Evolutionary conservation across 2,329 filamentous ascomycete genomes (phyloP), one percentile per base, ranked within the genome.

Genomic region (Shiraia bambusicola): DNA sequence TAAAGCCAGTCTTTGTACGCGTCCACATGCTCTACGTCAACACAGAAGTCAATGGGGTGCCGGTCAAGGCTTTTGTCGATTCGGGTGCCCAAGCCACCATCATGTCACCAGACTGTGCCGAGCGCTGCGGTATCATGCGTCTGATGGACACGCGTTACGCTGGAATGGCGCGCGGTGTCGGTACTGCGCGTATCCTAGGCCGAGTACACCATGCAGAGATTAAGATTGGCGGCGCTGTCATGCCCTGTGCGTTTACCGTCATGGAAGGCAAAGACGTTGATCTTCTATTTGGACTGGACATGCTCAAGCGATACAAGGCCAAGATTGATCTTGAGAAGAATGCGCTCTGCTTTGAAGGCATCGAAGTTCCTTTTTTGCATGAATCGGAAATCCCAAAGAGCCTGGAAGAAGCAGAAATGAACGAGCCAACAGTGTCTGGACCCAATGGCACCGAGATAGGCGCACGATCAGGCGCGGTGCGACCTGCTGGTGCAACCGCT

Each of bases 261-360:
- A 98, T 98, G 93, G 93, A 98, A 72, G 93, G 93, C 52, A 98
- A 97, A 71, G 84, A 89, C 37, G 93, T 98, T 16, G 93, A 97
- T 66, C 77, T 98, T 13, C 79, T 98, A 2, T 81, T 98, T 10
- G 93, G 93, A 3, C 75, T 98, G 29, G 93, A 98, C 69, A 98
- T 98, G 88, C 78, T 98, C 48, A 96, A 95, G 73, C 83, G 93
- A 28, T 91, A 97, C 70, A 92, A 95, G 70, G 93, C 92, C 26
- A 87, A 80, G 57, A 92, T 98, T 60, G 93, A 98, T 66, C 78
- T 98, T 10, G 80, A 83, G 50, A 86, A 85, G 61, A 89, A 93
- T 60, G 87, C 84, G 50, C 80, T 98, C 13, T 80, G 94, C 49
- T 95, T 98, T 55, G 87, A 93, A 59, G 88, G 86, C 41, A 84